Evolutionary conservation across 83 land plant genomes (phyloP), one percentile per base, ranked within the genome.

Genomic region (Picea abies): DNA sequence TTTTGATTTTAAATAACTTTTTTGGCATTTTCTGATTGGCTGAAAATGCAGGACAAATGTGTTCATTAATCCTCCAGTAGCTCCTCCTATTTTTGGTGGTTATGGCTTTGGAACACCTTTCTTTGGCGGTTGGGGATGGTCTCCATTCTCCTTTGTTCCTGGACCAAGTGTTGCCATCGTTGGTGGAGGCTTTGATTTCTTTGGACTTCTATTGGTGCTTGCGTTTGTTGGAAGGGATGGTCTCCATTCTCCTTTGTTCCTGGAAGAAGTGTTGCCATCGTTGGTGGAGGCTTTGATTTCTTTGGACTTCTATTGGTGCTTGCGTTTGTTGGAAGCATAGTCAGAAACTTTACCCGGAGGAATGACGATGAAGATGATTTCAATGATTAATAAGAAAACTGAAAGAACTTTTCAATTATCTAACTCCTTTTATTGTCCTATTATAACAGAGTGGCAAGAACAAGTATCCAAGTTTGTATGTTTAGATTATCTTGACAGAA

Each of bases 41-140:
- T 41, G 26, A 19, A 66, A 69, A 49, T 19, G 63, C 98, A 96
- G 98, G 96, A 88, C 95, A n/a, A 96, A 96, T 66, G 87, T 96
- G 1, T 96, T 89, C 78, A 81, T 96, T 22, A 96, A 96, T 73
- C 97, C 97, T 35, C 88, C 91, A 2, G 86, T 92, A 11, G 97
- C 97, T 3, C 97, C 97, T 2, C 97, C 97, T 68, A 83, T 94
- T 19, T 84, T 87, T 80, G 95, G 95, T 1, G 94, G 94, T 6
- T 94, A 93, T 81, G 96, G 96, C 2, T 92, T 78, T 72, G 97
- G 97, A 2, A 72, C 78, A 9, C 93, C 93, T 9, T 92, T 81
- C 80, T 93, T 87, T 83, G 94, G 94, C 10, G 98, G 98, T 47
- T 94, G 93, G 93, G 96, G 97, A 41, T 96, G 94, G 94, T 94